These are phyloP conservation scores for Talaromyces thailandensis DNA, from an alignment of 495 filamentous ascomycete species.

Conservation along the genomic window DNA sequence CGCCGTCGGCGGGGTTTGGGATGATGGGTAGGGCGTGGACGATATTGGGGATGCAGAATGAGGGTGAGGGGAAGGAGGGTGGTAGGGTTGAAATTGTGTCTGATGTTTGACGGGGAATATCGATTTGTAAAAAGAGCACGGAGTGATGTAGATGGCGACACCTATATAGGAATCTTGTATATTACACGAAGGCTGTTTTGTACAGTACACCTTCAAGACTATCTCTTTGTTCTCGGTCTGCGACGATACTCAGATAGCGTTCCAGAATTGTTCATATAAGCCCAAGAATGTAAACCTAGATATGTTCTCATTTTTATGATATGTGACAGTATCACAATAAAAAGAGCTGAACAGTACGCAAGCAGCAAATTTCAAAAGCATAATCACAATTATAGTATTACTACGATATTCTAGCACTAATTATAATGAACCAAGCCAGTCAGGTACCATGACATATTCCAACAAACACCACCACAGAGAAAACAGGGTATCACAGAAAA, in stretches of 20 bases:
- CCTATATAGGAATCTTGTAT: neutral
- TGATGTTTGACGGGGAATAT: neutral
- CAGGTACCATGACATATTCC: neutral
- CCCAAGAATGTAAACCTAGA: neutral
- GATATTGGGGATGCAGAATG: constrained; percentile 32
- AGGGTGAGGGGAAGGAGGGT: constrained; percentile 17
- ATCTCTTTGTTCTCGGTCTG: neutral
- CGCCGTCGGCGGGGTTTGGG: constrained; percentile 11
- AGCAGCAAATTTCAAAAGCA: neutral
- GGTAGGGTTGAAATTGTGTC: constrained; percentile 7
- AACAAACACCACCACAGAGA: neutral
- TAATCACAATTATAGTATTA: constrained; percentile 1
- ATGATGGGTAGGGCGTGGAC: constrained; percentile 41
- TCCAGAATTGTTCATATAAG: neutral
- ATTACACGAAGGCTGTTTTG: neutral
- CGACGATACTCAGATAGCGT: neutral
- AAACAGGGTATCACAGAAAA: neutral
- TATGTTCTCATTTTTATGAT: neutral
- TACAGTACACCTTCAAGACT: neutral
- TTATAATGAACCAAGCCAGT: neutral
- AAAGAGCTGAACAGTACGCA: neutral
- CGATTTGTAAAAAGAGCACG: neutral
- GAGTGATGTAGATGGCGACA: neutral
- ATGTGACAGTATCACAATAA: neutral
- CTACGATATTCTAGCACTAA: neutral